phyloP scores from a whole-genome alignment of 768 basidiomycete genomes.

The Megacollybia marginata region DNA sequence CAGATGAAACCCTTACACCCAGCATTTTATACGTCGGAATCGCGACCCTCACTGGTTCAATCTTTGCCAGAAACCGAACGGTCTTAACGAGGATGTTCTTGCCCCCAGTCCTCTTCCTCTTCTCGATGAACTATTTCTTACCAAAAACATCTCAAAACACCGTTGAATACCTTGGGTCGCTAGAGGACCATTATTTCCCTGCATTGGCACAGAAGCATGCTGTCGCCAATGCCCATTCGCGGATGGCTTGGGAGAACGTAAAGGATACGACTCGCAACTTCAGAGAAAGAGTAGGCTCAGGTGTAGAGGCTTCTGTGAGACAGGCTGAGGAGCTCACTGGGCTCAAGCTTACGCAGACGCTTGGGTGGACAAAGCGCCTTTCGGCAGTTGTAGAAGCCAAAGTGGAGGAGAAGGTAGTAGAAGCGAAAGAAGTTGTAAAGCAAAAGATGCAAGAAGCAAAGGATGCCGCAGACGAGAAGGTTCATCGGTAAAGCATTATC shows the following conservation, averaged over 20 bases:
- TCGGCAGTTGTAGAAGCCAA: too few species aligned
- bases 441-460: too few species aligned
- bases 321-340: conserved; percentile 66
- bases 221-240: conserved; percentile 50
- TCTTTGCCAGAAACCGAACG: conserved; percentile 72
- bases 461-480: too few species aligned
- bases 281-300: conserved; percentile 32
- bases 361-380: conserved; percentile 33
- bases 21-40: conserved; percentile 89
- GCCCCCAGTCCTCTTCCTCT: conserved; percentile 66
- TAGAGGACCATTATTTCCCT: conserved; percentile 72
- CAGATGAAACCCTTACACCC: conserved; percentile 78
- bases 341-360: conserved; percentile 56
- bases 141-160: conserved; percentile 75
- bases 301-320: conserved; percentile 40
- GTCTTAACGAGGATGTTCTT: conserved; percentile 63
- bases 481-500: too few species aligned
- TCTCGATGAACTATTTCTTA: conserved; percentile 77
- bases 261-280: conserved; percentile 45
- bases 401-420: too few species aligned
- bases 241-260: conserved; percentile 51
- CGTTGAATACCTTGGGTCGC: conserved; percentile 49
- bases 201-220: conserved; percentile 60
- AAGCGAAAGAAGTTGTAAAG: too few species aligned
- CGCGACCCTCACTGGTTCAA: conserved; percentile 80